Percentiles rank a stretch among this genome's conserved stretches.
Evolutionary conservation across 257 asterid genomes (phyloP).

Genomic region (Przewalskia tangutica): DNA sequence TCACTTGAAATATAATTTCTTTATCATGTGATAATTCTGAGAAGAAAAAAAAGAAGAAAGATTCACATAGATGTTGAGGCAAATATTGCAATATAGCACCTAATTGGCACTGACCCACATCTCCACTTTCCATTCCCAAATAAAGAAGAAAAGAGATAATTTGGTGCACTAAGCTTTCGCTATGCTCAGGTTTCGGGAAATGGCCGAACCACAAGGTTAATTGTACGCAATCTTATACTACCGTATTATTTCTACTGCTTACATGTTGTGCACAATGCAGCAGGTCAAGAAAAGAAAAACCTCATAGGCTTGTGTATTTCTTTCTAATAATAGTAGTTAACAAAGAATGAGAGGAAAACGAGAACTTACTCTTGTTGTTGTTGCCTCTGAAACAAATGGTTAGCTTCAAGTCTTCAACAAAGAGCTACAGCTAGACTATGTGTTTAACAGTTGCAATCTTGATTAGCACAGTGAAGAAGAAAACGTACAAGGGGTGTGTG

Average conservation of each 20-base stretch:
- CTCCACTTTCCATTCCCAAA: constrained; percentile 23
- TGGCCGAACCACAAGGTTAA: too few relatives aligned
- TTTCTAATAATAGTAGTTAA: neutral
- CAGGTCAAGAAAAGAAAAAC: neutral
- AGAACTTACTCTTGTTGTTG: neutral
- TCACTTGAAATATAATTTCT: constrained; percentile 14
- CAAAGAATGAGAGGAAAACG: neutral
- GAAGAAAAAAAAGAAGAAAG: neutral
- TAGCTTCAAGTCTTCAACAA: neutral
- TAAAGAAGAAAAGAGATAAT: neutral
- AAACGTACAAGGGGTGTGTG: constrained; percentile 31
- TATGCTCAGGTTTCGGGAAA: too few relatives aligned
- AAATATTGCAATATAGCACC: constrained; percentile 12
- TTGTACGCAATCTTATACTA: too few relatives aligned
- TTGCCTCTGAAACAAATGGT: neutral
- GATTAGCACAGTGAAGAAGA: constrained; percentile 6
- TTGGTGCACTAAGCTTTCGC: too few relatives aligned
- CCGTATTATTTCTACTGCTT: too few relatives aligned
- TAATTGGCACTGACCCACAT: constrained; percentile 16
- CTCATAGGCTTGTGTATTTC: neutral
- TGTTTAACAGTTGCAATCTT: neutral
- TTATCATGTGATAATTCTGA: neutral
- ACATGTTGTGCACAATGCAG: constrained; percentile 11
- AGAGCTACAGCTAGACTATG: neutral
- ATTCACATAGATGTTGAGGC: constrained; percentile 5